Evolutionary conservation across 1,284 basidiomycete species (phyloP).

Genomic region (Austroboletus novae-zelandiae): DNA sequence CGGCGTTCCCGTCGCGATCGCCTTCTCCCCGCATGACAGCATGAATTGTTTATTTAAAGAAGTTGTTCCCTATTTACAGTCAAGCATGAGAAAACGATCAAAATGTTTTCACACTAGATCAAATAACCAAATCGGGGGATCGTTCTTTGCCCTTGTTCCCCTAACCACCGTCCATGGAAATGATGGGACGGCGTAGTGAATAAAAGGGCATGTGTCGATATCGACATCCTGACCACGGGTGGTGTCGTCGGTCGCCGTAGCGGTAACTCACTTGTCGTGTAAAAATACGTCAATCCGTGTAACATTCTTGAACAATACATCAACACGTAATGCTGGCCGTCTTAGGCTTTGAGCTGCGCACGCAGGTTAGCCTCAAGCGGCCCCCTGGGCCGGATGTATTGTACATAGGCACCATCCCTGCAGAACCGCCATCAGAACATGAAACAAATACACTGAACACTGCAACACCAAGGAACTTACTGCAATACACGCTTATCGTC

Average conservation of each 20-base stretch:
- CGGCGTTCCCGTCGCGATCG: neutral
- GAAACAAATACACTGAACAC: neutral
- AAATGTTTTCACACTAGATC: conserved; percentile 20
- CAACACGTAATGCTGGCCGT: conserved; percentile 1
- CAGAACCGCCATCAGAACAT: conserved; percentile 2
- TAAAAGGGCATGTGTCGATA: conserved; percentile 44
- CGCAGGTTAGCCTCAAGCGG: conserved; percentile 83
- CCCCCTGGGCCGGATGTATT: conserved; percentile 90
- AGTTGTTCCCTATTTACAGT: conserved; percentile 21
- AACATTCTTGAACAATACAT: conserved; percentile 19
- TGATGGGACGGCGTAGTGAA: conserved; percentile 69
- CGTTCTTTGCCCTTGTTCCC: conserved; percentile 77
- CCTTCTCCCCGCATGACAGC: neutral
- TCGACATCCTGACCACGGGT: neutral
- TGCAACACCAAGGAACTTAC: conserved; percentile 45
- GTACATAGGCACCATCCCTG: conserved; percentile 83
- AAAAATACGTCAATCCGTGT: conserved; percentile 6
- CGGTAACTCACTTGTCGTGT: conserved; percentile 8
- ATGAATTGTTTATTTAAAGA: conserved; percentile 4
- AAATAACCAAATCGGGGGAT: conserved; percentile 12
- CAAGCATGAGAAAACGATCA: conserved; percentile 15
- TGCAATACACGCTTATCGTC: conserved; percentile 84
- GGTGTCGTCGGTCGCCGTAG: neutral
- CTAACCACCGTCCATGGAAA: conserved; percentile 65
- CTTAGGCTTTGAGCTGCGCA: conserved; percentile 72